Conservation (phyloP, 1,284 basidiomycete species). For the Puccinia coronata region DNA sequence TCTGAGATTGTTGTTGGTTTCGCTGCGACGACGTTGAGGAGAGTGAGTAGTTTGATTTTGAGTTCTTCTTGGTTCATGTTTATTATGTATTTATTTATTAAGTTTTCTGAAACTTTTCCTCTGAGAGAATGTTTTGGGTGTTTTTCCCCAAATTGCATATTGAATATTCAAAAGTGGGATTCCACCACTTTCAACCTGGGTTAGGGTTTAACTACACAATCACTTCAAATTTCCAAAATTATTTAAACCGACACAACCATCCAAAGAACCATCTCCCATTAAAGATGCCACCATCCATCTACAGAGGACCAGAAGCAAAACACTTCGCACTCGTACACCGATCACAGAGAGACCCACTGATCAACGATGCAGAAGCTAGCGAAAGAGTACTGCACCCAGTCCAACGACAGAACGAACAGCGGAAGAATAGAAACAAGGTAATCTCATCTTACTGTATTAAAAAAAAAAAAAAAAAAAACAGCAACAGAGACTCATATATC, state of each 20-base stretch:
- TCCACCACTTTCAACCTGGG: background rate
- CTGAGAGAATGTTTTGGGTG: too few species aligned
- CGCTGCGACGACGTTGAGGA: slow-evolving; percentile 86
- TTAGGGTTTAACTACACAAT: background rate
- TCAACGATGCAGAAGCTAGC: slow-evolving; percentile 87
- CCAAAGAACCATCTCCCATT: background rate
- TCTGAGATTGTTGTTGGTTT: too few species aligned
- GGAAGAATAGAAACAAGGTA: slow-evolving; percentile 24
- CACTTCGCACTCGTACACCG: slow-evolving; percentile 97
- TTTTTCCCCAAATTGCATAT: too few species aligned
- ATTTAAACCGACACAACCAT: background rate
- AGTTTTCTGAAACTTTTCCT: background rate
- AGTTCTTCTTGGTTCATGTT: background rate
- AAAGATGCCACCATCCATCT: slow-evolving; percentile 67
- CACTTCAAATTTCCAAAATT: background rate
- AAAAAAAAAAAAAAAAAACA: too few species aligned
- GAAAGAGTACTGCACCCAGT: slow-evolving; percentile 84
- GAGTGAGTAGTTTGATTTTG: slow-evolving; percentile 72
- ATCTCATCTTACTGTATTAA: background rate
- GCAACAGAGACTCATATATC: background rate
- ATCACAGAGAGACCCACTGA: slow-evolving; percentile 91
- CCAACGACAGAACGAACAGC: slow-evolving; percentile 66
- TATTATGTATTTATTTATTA: background rate
- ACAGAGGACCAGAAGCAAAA: slow-evolving; percentile 79
- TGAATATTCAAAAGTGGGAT: too few species aligned